These are phyloP conservation scores for Calonectria pseudoturangicola DNA, from an alignment of 2,329 filamentous ascomycete species.

Conservation along the genomic window DNA sequence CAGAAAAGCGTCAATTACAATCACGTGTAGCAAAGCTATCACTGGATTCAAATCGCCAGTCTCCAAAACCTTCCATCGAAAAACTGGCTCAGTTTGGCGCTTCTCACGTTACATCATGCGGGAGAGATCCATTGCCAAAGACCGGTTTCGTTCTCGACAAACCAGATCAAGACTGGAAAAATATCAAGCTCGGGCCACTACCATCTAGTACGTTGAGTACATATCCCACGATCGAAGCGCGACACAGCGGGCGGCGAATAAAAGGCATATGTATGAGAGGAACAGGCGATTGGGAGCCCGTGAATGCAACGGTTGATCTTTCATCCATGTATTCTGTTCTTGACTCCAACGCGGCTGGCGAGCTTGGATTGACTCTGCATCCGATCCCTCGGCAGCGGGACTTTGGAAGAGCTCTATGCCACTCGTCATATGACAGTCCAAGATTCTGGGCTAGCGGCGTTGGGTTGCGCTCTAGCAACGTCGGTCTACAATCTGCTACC, in stretches of 20 bases:
- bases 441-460: constrained; percentile 12
- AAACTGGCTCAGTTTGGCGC: neutral
- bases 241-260: neutral
- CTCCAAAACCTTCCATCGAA: neutral
- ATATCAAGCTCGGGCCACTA: no score
- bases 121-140: neutral
- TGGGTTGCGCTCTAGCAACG: constrained; percentile 9
- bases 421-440: neutral
- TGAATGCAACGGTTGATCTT: constrained; percentile 11
- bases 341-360: constrained; percentile 7
- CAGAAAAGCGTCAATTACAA: neutral
- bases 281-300: constrained; percentile 24
- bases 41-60: no score
- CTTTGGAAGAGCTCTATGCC: neutral
- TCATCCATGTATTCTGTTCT: constrained; percentile 19
- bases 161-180: neutral
- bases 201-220: neutral
- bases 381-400: constrained; percentile 14
- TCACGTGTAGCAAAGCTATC: neutral
- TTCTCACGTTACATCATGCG: neutral
- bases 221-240: neutral
- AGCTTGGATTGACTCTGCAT: constrained; percentile 17
- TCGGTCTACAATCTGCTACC: constrained; percentile 2
- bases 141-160: neutral
- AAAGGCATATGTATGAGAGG: constrained; percentile 23